Evolutionary conservation across 2,329 filamentous ascomycete genomes (phyloP), one percentile per base, ranked within the genome.

Genomic region (Xylaria hypoxylon): DNA sequence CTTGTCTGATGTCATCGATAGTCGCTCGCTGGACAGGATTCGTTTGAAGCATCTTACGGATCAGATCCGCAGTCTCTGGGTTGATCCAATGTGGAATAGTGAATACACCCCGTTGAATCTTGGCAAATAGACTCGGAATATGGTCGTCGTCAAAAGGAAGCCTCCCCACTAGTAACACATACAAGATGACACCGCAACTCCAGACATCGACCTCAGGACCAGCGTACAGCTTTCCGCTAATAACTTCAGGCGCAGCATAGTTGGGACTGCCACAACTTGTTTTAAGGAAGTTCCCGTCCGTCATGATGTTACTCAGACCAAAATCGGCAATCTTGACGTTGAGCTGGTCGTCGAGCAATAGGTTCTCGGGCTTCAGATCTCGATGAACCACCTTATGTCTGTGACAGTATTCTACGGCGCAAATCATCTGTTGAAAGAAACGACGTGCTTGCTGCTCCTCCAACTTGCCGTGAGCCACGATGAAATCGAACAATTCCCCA

Each of bases 251-350:
- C 0, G 96, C 96, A 13, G 96, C 96, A 79, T 99, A 99, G 80
- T 99, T 99, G 47, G 96, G 96, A 77, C 95, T 98, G 59, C 96
- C 96, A 76, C 96, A 99, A 78, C 94, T 98, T 1, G 96, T 99
- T 83, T 97, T 98, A 75, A 99, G 87, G 78, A 99, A 99, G 79
- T 99, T 99, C 28, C 96, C 96, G 78, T 99, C 96, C 0, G 96
- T 98, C 96, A 99, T 99, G 81, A 99, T 99, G 78, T 99, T 99
- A 83, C 95, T 98, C 64, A 99, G 85, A 64, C 96, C 96, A 73
- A 99, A 99, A 81, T 99, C 96, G 75, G 96, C 96, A 82, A 99
- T 99, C 84, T 99, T 99, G 81, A 99, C 95, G 75, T 99, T 97
- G 77, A 97, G 90, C 66, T 96, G 91, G 71, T 96, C 93, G 80